phyloP scores from a whole-genome alignment of 345 rosid genomes.

The Gossypium arboreum region DNA sequence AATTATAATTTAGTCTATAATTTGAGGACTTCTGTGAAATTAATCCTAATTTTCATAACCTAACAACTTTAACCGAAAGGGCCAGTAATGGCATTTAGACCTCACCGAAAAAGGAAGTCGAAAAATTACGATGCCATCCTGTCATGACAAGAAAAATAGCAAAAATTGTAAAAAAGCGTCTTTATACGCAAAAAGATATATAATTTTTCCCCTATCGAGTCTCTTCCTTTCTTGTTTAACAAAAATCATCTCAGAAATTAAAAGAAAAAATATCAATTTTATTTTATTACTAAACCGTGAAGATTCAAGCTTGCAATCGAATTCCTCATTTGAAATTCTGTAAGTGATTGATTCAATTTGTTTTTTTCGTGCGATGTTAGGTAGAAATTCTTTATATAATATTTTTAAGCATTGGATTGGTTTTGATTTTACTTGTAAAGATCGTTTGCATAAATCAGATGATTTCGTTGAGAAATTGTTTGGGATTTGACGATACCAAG shows the following conservation, averaged over 20 bases:
- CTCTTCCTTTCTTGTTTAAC: neutral
- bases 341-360: slow-evolving; percentile 20
- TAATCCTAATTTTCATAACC: neutral
- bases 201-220: neutral
- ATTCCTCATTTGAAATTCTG: neutral
- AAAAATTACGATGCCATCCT: slow-evolving; percentile 22
- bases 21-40: neutral
- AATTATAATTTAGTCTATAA: neutral
- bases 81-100: neutral
- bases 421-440: neutral
- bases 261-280: neutral
- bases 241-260: neutral
- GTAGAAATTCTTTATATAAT: neutral
- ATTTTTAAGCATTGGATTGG: neutral
- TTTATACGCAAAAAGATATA: neutral
- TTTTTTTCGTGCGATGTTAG: slow-evolving; percentile 5
- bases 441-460: slow-evolving; percentile 8
- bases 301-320: neutral
- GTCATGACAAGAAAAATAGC: neutral
- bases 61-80: neutral
- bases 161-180: slow-evolving; percentile 9
- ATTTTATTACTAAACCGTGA: neutral
- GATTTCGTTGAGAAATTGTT: neutral
- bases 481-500: neutral
- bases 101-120: neutral